A percentile compares a stretch with the other conserved stretches of the same genome.
Conservation (phyloP, 306 rosid species). For the Hylodesmum podocarpum region DNA sequence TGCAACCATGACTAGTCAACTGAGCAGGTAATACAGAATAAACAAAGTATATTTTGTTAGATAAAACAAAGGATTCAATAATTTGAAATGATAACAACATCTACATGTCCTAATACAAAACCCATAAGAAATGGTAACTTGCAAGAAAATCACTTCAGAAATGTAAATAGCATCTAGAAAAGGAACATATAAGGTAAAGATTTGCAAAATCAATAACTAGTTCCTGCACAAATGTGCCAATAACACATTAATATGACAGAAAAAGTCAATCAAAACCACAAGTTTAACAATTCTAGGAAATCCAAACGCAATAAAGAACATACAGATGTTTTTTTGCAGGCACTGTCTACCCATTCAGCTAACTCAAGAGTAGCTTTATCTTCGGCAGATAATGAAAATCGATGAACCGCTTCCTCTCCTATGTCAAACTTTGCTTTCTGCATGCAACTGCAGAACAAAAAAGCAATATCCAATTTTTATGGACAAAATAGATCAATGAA, state of each 20-base stretch:
- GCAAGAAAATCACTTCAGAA: background rate
- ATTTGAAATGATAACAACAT: constrained; percentile 23
- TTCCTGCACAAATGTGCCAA: background rate
- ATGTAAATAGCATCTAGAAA: background rate
- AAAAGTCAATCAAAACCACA: constrained; percentile 26
- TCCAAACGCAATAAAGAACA: constrained; percentile 40
- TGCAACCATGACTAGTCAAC: constrained; percentile 12
- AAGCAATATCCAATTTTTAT: constrained; percentile 1
- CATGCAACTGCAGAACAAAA: constrained; percentile 76
- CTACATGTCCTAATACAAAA: constrained; percentile 18
- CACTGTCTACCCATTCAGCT: constrained; percentile 97
- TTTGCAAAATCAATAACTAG: constrained; percentile 4
- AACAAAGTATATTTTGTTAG: constrained; percentile 4
- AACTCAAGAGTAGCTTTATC: constrained; percentile 97
- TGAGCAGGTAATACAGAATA: background rate
- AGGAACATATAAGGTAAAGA: background rate
- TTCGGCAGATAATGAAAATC: constrained; percentile 95
- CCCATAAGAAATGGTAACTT: constrained; percentile 5
- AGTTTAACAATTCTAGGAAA: constrained; percentile 22
- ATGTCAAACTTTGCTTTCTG: constrained; percentile 96
- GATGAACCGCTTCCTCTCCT: constrained; percentile 94
- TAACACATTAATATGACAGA: constrained; percentile 11
- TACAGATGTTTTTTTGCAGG: constrained; percentile 80
- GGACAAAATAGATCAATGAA: background rate
- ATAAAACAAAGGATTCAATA: constrained; percentile 8